Evolutionary conservation across 1,284 basidiomycete species (phyloP).

Genomic region (Boletus smithii): DNA sequence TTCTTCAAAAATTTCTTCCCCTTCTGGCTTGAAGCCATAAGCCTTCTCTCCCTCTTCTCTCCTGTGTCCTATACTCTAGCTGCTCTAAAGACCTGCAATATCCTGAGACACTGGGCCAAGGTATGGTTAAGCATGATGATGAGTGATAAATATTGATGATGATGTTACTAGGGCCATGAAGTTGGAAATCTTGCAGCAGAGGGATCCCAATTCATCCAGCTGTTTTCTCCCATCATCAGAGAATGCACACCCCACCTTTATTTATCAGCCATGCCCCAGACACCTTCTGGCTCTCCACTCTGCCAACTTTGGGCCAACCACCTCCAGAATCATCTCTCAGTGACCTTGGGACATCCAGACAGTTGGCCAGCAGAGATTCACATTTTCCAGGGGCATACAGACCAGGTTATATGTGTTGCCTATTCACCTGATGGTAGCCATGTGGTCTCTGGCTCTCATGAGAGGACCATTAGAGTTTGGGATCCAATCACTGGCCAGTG

Average conservation of each 20-base stretch:
- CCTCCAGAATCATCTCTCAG: constrained; percentile 14
- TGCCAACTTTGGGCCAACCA: constrained; percentile 15
- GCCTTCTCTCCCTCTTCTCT: constrained; percentile 17
- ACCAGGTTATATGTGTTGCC: constrained; percentile 9
- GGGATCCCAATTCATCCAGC: constrained; percentile 18
- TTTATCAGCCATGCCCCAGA: constrained; percentile 26
- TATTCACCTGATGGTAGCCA: constrained; percentile 22
- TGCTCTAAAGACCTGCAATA: constrained; percentile 13
- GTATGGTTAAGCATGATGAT: neutral
- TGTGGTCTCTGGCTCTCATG: constrained; percentile 14
- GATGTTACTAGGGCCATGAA: constrained; percentile 15
- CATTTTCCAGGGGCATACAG: constrained; percentile 11
- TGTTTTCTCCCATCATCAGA: constrained; percentile 17
- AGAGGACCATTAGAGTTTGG: constrained; percentile 18
- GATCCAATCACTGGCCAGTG: constrained; percentile 21
- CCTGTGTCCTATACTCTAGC: constrained; percentile 5
- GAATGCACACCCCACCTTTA: constrained; percentile 25
- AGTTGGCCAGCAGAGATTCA: constrained; percentile 24
- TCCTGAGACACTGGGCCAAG: constrained; percentile 19
- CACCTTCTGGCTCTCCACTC: constrained; percentile 18
- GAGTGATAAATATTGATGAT: neutral
- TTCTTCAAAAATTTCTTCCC: constrained; percentile 23
- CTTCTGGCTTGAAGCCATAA: constrained; percentile 23
- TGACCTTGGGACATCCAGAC: constrained; percentile 7
- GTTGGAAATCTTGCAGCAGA: constrained; percentile 21